Percentiles rank a stretch among this genome's conserved stretches.
phyloP scores from a whole-genome alignment of 2,329 filamentous ascomycete species.

The Talaromyces albobiverticillius region DNA sequence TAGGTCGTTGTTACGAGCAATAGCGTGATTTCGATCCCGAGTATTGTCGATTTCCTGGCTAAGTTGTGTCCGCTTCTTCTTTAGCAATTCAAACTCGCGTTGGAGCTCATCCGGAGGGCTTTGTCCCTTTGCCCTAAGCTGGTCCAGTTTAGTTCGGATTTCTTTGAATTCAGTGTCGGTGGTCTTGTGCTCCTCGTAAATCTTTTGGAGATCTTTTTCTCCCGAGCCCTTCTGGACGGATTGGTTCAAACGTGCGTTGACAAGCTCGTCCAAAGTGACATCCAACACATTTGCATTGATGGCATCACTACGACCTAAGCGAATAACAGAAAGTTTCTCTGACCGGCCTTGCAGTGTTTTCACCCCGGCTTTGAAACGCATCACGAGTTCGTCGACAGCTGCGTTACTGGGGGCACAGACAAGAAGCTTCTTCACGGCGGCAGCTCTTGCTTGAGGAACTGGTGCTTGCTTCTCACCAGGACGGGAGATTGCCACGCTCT shows the following conservation, averaged over 20 bases:
- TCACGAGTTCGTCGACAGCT: conserved; percentile 91
- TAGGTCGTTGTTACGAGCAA: conserved; percentile 80
- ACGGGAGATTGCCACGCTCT: conserved; percentile 47
- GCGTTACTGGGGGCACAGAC: conserved; percentile 99
- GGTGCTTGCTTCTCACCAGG: conserved; percentile 38
- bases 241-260: conserved; percentile 66
- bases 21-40: conserved; percentile 80
- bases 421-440: conserved; percentile 73
- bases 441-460: conserved; percentile 32
- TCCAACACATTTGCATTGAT: conserved; percentile 88
- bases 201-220: conserved; percentile 56
- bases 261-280: conserved; percentile 89
- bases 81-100: conserved; percentile 73
- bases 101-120: conserved; percentile 55
- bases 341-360: conserved; percentile 70
- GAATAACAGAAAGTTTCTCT: conserved; percentile 80
- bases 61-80: conserved; percentile 71
- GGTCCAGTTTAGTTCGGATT: conserved; percentile 69
- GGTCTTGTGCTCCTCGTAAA: conserved; percentile 67
- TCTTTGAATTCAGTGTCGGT: conserved; percentile 65
- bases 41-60: conserved; percentile 81
- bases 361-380: conserved; percentile 84
- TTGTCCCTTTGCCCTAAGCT: conserved; percentile 55
- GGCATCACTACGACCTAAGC: conserved; percentile 84
- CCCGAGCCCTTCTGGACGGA: conserved; percentile 43